Evolutionary conservation across 2,329 filamentous ascomycete species (phyloP), one percentile per base, ranked within the genome.

Genomic region (Endoconidiophora polonica): DNA sequence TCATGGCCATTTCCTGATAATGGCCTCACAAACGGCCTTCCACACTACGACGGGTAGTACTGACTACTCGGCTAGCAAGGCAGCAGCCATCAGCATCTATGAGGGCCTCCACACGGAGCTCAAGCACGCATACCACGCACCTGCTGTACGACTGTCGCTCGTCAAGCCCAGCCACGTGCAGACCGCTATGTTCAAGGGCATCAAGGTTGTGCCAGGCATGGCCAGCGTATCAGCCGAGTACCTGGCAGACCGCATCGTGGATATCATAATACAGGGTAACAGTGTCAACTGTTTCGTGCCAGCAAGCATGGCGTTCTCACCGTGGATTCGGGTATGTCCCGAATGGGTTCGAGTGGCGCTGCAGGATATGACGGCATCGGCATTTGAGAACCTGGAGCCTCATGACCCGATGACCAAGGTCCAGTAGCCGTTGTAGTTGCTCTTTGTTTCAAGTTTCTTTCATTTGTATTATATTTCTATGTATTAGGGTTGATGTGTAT

Each of bases 1-100:
- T 60, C 76, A 79, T 61, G 76, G 77, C 18, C 76, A 77, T 65
- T 59, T 80, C 42, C 71, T 79, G 41, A 78, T 74, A 1, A 67
- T 79, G 22, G 72, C 77, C 5, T 58, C 57, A 1, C 64, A 73
- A 41, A 76, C 76, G 0, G 71, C 69, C 18, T 77, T 71, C 59
- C 54, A 73, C 6, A 63, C 70, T 4, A 68, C 72, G 0, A 71
- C 75, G 1, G 67, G 67, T 50, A 70, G 79, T 64, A 70, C 75
- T 7, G 75, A 81, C 59, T 82, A 81, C 61, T 65, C 66, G 0
- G 67, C 72, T 2, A 70, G 67, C 48, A 81, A 81, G 62, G 67
- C 75, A 2, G 76, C 74, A 0, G 69, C 74, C 0, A 58, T 77
- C 1, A 62, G 71, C 7, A 75, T 81, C 61, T 76, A 81, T 57